These are phyloP conservation scores for Metschnikowia bowlesiae DNA, from an alignment of 805 yeast genomes.

Conservation along the genomic window DNA sequence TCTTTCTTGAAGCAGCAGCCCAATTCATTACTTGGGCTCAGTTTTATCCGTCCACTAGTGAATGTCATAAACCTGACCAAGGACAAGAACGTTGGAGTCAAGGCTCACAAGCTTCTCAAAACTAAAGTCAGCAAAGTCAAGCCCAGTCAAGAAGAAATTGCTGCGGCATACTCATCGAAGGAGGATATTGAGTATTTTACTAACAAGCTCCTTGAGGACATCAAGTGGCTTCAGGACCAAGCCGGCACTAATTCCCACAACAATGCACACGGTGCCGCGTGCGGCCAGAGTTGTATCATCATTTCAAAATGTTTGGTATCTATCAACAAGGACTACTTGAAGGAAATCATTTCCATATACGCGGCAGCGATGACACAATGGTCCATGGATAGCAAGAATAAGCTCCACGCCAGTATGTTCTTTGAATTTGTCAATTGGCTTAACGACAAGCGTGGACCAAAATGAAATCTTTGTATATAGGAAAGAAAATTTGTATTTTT, in stretches of 20 bases:
- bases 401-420: constrained; percentile 53
- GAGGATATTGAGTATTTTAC: constrained; percentile 17
- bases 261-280: constrained; percentile 51
- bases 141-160: constrained; percentile 21
- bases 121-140: constrained; percentile 51
- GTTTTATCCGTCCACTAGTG: constrained; percentile 53
- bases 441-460: constrained; percentile 14
- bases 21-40: constrained; percentile 35
- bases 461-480: background rate
- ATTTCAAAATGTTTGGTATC: constrained; percentile 51
- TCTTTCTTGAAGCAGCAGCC: constrained; percentile 48
- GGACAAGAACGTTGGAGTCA: constrained; percentile 66
- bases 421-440: constrained; percentile 81
- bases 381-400: constrained; percentile 47
- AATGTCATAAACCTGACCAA: constrained; percentile 60
- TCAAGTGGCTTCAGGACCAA: constrained; percentile 42
- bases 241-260: constrained; percentile 41
- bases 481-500: too few relatives aligned
- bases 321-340: constrained; percentile 34
- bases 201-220: constrained; percentile 20
- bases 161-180: constrained; percentile 12
- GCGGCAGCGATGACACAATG: constrained; percentile 53
- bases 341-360: constrained; percentile 53
- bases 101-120: constrained; percentile 70
- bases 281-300: constrained; percentile 63